A percentile compares a stretch with the other conserved stretches of the same genome.
Conservation (phyloP, 2,329 filamentous ascomycete species). For the Epichloe elymi region DNA sequence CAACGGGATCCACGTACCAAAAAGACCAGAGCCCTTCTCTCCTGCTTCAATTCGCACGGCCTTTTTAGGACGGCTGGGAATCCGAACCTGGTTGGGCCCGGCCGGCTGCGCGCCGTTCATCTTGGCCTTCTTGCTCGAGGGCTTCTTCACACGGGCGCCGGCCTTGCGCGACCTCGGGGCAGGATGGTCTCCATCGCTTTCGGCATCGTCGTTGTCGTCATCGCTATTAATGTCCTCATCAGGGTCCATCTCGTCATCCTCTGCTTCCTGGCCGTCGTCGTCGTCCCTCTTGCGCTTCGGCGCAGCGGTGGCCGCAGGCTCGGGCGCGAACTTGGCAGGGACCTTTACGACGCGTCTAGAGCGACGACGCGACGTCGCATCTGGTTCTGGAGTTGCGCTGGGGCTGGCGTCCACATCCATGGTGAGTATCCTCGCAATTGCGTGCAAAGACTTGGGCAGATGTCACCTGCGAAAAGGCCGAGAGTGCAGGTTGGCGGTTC, state of each 20-base stretch:
- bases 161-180: conserved; percentile 25
- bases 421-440: conserved; percentile 7
- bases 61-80: conserved; percentile 46
- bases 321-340: conserved; percentile 46
- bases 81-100: conserved; percentile 23
- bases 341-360: conserved; percentile 54
- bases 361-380: conserved; percentile 45
- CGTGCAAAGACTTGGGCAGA: conserved; percentile 4
- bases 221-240: conserved; percentile 25
- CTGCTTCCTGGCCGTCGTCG: conserved; percentile 33
- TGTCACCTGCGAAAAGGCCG: conserved; percentile 8
- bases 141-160: conserved; percentile 37
- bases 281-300: conserved; percentile 47
- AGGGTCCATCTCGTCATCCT: conserved; percentile 34
- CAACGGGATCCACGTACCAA: conserved; percentile 28
- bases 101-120: conserved; percentile 39
- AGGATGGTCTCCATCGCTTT: conserved; percentile 30
- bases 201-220: conserved; percentile 24
- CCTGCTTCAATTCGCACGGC: conserved; percentile 37
- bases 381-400: conserved; percentile 27
- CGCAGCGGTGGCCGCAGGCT: conserved; percentile 25
- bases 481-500: conserved; percentile 2
- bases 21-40: conserved; percentile 39
- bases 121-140: conserved; percentile 50
- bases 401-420: conserved; percentile 8